phyloP scores from a whole-genome alignment of 2,329 filamentous ascomycete genomes.

The Microsporum ferrugineum region DNA sequence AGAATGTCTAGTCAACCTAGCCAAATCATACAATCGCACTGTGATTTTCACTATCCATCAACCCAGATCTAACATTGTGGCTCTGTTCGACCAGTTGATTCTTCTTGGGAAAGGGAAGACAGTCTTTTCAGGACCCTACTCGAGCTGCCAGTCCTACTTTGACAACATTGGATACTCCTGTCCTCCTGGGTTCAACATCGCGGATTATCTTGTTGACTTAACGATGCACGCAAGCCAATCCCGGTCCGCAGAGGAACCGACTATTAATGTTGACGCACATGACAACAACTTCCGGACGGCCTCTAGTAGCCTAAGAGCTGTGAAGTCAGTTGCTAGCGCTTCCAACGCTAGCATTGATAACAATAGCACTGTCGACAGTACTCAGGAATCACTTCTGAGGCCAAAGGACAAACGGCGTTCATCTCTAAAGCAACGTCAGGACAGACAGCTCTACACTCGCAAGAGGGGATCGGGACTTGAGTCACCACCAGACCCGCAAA shows the following conservation, averaged over 20 bases:
- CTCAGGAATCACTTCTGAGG: slow-evolving; percentile 50
- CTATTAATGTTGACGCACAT: slow-evolving; percentile 49
- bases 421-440: slow-evolving; percentile 75
- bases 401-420: slow-evolving; percentile 61
- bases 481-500: slow-evolving; percentile 45
- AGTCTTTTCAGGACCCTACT: slow-evolving; percentile 87
- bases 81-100: slow-evolving; percentile 87
- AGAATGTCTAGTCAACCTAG: slow-evolving; percentile 85
- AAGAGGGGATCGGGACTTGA: slow-evolving; percentile 53
- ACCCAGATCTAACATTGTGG: slow-evolving; percentile 94
- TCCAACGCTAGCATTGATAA: slow-evolving; percentile 65
- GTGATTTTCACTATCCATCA: slow-evolving; percentile 98
- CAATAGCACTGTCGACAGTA: slow-evolving; percentile 43
- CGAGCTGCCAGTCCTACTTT: slow-evolving; percentile 82
- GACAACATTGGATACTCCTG: slow-evolving; percentile 85
- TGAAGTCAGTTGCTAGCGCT: slow-evolving; percentile 81
- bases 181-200: slow-evolving; percentile 95
- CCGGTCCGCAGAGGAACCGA: slow-evolving; percentile 45
- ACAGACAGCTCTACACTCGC: slow-evolving; percentile 78
- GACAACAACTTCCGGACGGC: slow-evolving; percentile 54
- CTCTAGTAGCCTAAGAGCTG: slow-evolving; percentile 73
- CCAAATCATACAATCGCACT: slow-evolving; percentile 92
- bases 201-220: slow-evolving; percentile 91
- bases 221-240: slow-evolving; percentile 82
- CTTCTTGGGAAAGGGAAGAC: slow-evolving; percentile 78